Conservation (phyloP, 441 rosid genomes). For the Erysimum cheiri region DNA sequence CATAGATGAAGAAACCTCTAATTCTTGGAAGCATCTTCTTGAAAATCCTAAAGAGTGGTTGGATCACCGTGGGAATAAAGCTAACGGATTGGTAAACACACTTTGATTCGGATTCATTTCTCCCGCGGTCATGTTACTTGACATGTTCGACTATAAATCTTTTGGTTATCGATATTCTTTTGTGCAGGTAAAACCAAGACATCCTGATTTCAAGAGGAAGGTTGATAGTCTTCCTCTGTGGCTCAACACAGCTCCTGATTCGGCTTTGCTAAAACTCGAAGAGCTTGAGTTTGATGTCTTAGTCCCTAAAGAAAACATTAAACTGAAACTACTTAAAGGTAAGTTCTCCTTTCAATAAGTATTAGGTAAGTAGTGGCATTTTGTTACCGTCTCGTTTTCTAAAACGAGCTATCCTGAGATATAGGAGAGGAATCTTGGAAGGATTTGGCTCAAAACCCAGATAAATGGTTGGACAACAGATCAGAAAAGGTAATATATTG, state of each 20-base stretch:
- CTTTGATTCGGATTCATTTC: slow-evolving; percentile 8
- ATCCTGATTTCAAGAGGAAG: slow-evolving; percentile 74
- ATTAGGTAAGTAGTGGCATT: slow-evolving; percentile 7
- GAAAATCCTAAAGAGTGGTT: slow-evolving; percentile 65
- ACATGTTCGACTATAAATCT: not conserved
- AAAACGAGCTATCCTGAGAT: not conserved
- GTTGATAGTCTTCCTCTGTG: slow-evolving; percentile 53
- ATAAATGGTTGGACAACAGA: slow-evolving; percentile 33
- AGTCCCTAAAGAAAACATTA: slow-evolving; percentile 20
- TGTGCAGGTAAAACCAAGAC: slow-evolving; percentile 52
- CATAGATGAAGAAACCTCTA: slow-evolving; percentile 32
- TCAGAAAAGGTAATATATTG: slow-evolving; percentile 16
- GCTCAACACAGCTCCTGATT: slow-evolving; percentile 55
- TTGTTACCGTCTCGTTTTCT: slow-evolving; percentile 2
- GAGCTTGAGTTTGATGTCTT: slow-evolving; percentile 46
- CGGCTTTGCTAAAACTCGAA: slow-evolving; percentile 51
- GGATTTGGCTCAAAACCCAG: slow-evolving; percentile 35
- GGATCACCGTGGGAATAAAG: slow-evolving; percentile 65
- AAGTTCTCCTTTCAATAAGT: slow-evolving; percentile 17
- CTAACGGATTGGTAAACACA: slow-evolving; percentile 52
- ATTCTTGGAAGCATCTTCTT: slow-evolving; percentile 57
- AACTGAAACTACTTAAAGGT: slow-evolving; percentile 52
- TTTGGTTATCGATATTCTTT: not conserved
- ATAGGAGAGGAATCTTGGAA: slow-evolving; percentile 41
- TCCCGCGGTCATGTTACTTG: slow-evolving; percentile 16